These are phyloP conservation scores for Odontarrhena argentea DNA, from an alignment of 345 rosid genomes.

Conservation along the genomic window DNA sequence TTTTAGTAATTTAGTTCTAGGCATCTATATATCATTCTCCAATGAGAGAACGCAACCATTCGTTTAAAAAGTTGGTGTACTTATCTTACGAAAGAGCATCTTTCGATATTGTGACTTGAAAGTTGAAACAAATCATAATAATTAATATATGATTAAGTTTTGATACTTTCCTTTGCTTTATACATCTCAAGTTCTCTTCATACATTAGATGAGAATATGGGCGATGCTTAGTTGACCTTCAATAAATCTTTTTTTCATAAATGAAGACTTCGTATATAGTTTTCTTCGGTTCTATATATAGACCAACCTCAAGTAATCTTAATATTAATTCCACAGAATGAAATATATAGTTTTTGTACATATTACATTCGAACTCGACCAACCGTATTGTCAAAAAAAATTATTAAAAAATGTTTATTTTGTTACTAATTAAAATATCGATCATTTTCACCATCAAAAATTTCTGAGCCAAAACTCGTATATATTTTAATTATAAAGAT, in stretches of 20 bases:
- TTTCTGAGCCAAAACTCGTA: too few relatives aligned
- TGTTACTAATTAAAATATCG: too few relatives aligned
- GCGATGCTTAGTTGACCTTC: neutral
- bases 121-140: neutral
- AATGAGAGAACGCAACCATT: neutral
- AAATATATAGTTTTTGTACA: too few relatives aligned
- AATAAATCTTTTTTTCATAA: neutral
- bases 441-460: too few relatives aligned
- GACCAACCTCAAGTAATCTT: too few relatives aligned
- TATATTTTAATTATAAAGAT: too few relatives aligned
- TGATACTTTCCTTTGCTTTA: conserved; percentile 18
- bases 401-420: too few relatives aligned
- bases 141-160: neutral
- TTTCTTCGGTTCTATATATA: too few relatives aligned
- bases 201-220: conserved; percentile 2
- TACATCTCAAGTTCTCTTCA: conserved; percentile 8
- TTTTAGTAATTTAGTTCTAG: neutral
- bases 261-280: neutral
- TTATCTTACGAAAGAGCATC: conserved; percentile 5
- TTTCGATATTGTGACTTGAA: conserved; percentile 9
- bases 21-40: neutral
- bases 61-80: neutral
- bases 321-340: too few relatives aligned
- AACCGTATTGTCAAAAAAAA: too few relatives aligned
- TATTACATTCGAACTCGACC: too few relatives aligned